Evolutionary conservation across 257 asterid species (phyloP), one percentile per base, ranked within the genome.

Genomic region (Penstemon barbatus): DNA sequence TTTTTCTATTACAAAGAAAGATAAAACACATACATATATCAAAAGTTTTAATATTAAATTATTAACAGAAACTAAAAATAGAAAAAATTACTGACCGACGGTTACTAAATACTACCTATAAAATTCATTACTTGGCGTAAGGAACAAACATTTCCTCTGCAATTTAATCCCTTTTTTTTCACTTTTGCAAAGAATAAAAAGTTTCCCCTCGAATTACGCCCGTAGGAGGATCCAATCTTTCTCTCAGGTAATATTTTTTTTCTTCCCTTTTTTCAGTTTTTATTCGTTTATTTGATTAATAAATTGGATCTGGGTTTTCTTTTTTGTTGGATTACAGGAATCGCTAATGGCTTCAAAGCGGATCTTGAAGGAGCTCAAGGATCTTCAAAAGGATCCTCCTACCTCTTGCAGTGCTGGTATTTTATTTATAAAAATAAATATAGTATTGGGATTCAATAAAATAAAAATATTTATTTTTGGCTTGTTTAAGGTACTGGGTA

Each of bases 361-460:
- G 85, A 86, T 90, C 84, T 79, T 85, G 89, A 89, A 87, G 92
- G 97, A 90, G 90, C 97, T 87, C 82, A 90, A 86, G 86, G 97
- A 90, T 85, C 92, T 90, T 75, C 95, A 91, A 63, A 91, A 84
- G 84, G 97, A 91, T 82, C 97, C 96, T 85, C 97, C 97, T 79
- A 81, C 89, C 81, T 91, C 97, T 50, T 91, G 96, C 86, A 86
- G 97, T 71, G 97, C 97, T 68, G 97, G 96, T 89, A 79, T 9
- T 37, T 44, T 70, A 3, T 72, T 50, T 63, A 45, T 62, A 60
- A 3, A 5, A 13, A 13, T 55, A 2, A 52, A 10, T 13, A 52
- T 13, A 4, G 1, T 7, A 9, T 55, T 15, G 2, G 18, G 18
- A 38, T 72, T 54, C 69, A 40, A 48, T 50, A 52, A 4, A 45